A percentile compares a stretch with the other conserved stretches of the same genome.
phyloP scores from a whole-genome alignment of 805 yeast genomes.

The Wickerhamiella alocasiicola region DNA sequence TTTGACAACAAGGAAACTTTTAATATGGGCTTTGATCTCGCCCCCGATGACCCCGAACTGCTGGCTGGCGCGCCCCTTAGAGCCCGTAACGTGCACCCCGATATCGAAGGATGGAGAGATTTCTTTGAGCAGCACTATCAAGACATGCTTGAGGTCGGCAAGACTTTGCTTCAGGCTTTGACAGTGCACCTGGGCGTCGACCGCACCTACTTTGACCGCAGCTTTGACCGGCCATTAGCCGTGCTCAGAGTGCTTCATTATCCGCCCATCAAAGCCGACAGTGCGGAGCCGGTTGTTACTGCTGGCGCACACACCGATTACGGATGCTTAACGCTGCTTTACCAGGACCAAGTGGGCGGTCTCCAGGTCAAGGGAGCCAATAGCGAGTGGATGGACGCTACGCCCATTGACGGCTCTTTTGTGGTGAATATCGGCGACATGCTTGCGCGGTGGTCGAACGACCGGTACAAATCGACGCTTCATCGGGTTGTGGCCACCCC shows the following conservation, averaged over 20 bases:
- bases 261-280: conserved; percentile 31
- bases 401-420: conserved; percentile 36
- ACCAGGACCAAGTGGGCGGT: conserved; percentile 43
- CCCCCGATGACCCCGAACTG: conserved; percentile 10
- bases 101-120: conserved; percentile 34
- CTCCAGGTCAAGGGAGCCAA: conserved; percentile 43
- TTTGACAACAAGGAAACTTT: conserved; percentile 53
- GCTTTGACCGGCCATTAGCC: conserved; percentile 37
- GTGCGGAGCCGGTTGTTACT: no score
- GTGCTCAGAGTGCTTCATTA: conserved; percentile 51
- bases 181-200: conserved; percentile 45
- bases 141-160: conserved; percentile 35
- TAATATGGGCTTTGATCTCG: conserved; percentile 34
- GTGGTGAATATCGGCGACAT: conserved; percentile 53
- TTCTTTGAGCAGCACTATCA: conserved; percentile 33
- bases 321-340: conserved; percentile 47
- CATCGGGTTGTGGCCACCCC: conserved; percentile 33
- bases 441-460: conserved; percentile 45
- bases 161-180: conserved; percentile 34
- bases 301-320: conserved; percentile 60
- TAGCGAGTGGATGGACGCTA: conserved; percentile 46
- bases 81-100: conserved; percentile 44
- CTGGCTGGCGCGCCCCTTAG: conserved; percentile 32
- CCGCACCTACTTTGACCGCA: conserved; percentile 34
- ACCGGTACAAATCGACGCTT: conserved; percentile 46